These are phyloP conservation scores for Furcasterigmium sp. DNA, from an alignment of 2,329 filamentous ascomycete species.

Conservation along the genomic window DNA sequence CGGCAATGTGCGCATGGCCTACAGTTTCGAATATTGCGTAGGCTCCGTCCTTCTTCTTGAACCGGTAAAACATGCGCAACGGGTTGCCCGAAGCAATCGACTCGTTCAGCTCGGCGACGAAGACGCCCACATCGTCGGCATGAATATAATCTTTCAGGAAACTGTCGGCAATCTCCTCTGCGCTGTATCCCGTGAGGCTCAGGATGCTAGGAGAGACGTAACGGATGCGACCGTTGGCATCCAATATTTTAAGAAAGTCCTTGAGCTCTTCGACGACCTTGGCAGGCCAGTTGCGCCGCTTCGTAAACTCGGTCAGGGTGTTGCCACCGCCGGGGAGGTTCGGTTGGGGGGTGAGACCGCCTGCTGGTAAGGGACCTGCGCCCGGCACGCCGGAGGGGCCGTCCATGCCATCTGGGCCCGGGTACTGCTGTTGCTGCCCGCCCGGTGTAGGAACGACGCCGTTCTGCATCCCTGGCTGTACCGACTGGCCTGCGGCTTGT, in stretches of 20 bases:
- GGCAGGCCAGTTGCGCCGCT: constrained; percentile 73
- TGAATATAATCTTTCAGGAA: constrained; percentile 82
- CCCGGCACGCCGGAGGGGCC: constrained; percentile 28
- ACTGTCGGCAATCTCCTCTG: constrained; percentile 64
- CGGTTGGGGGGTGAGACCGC: constrained; percentile 23
- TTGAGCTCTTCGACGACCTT: constrained; percentile 84
- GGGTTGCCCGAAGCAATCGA: constrained; percentile 76
- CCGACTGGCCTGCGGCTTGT: background rate
- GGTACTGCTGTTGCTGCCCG: background rate
- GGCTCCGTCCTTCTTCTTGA: constrained; percentile 66
- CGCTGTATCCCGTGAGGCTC: constrained; percentile 68
- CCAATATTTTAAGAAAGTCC: constrained; percentile 84
- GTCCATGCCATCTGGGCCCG: background rate
- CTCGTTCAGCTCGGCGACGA: constrained; percentile 84
- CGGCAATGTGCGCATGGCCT: constrained; percentile 83
- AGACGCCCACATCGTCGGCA: constrained; percentile 75
- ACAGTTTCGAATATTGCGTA: constrained; percentile 86
- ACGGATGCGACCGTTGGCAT: constrained; percentile 74
- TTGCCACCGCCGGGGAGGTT: constrained; percentile 28
- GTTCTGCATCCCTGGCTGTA: background rate
- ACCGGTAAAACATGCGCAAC: constrained; percentile 80
- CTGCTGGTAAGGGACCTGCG: constrained; percentile 34
- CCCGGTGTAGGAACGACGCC: background rate
- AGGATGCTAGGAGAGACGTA: constrained; percentile 81
- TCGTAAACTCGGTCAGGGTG: constrained; percentile 54